Conservation (phyloP, 2,329 filamentous ascomycete species). For the Aspergillus costaricaensis region DNA sequence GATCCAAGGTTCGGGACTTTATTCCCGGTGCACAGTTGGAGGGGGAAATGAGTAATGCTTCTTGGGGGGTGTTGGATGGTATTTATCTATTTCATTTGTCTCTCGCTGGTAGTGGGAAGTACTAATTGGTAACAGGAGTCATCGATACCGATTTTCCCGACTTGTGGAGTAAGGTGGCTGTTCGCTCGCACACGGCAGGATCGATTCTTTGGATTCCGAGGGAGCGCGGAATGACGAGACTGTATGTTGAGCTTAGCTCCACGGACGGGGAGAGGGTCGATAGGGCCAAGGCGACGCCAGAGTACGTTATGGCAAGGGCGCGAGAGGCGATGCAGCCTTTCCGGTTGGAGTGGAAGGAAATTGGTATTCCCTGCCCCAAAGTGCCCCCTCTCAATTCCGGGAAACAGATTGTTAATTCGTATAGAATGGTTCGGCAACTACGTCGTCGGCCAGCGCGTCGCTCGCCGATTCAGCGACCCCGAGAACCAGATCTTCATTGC, state of each 20-base stretch:
- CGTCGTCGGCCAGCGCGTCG: constrained; percentile 52
- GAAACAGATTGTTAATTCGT: no score
- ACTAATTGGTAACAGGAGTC: constrained; percentile 24
- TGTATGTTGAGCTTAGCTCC: constrained; percentile 50
- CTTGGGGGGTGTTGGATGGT: constrained; percentile 73
- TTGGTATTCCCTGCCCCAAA: constrained; percentile 5
- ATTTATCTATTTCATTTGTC: constrained; percentile 32
- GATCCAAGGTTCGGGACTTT: constrained; percentile 68
- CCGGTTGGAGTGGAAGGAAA: constrained; percentile 45
- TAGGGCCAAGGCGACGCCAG: constrained; percentile 52
- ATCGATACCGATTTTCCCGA: constrained; percentile 73
- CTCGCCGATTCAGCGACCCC: constrained; percentile 47
- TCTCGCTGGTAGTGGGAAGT: background rate
- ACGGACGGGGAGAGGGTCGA: constrained; percentile 31
- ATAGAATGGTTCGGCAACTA: constrained; percentile 54
- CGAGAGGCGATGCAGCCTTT: constrained; percentile 50
- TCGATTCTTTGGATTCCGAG: constrained; percentile 74
- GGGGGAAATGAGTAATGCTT: constrained; percentile 56
- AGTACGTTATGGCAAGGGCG: constrained; percentile 66
- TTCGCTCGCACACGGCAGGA: constrained; percentile 67
- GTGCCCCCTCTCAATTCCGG: no score
- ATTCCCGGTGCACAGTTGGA: constrained; percentile 56
- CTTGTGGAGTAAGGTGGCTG: constrained; percentile 71
- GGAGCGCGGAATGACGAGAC: constrained; percentile 70
- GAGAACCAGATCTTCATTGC: constrained; percentile 50